A percentile compares a stretch with the other conserved stretches of the same genome.
Evolutionary conservation across 768 basidiomycete species (phyloP).

Genomic region (Mycena indigotica): DNA sequence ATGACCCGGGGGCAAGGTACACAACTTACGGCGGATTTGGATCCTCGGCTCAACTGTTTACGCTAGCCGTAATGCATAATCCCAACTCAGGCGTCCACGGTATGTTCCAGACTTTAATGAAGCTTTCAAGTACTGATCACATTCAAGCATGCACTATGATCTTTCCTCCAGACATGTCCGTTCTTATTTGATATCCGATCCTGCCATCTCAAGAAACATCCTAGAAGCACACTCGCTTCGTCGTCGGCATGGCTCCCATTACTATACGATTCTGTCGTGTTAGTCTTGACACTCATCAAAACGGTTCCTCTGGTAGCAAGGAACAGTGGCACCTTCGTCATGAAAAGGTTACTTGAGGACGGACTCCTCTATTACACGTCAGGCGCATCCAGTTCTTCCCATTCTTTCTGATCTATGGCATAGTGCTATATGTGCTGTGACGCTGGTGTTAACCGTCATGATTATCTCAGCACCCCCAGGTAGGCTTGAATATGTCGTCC

Average conservation of each 20-base stretch:
- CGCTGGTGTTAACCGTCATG: conserved; percentile 47
- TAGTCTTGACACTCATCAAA: conserved; percentile 40
- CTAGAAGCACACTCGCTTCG: conserved; percentile 42
- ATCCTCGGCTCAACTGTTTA: conserved; percentile 3
- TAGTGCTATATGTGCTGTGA: conserved; percentile 50
- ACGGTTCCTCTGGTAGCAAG: conserved; percentile 40
- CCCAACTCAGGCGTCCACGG: conserved; percentile 39
- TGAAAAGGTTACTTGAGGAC: conserved; percentile 46
- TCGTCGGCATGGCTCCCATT: conserved; percentile 55
- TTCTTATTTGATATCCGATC: conserved; percentile 23
- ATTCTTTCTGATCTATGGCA: not conserved
- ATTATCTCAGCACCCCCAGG: conserved; percentile 43
- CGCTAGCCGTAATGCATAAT: conserved; percentile 47
- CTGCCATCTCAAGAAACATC: conserved; percentile 21
- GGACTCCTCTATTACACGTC: conserved; percentile 51
- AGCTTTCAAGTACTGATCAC: not conserved
- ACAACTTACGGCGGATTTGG: conserved; percentile 22
- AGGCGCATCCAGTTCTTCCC: not conserved
- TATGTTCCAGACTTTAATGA: conserved; percentile 12
- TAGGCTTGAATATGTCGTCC: not conserved
- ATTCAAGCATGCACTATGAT: conserved; percentile 45
- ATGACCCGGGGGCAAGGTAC: conserved; percentile 51
- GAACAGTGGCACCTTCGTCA: conserved; percentile 38
- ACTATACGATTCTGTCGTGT: conserved; percentile 48
- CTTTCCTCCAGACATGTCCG: conserved; percentile 40